These are phyloP conservation scores for Aschersonia sp. DNA, from an alignment of 2,329 filamentous ascomycete species.

Conservation along the genomic window DNA sequence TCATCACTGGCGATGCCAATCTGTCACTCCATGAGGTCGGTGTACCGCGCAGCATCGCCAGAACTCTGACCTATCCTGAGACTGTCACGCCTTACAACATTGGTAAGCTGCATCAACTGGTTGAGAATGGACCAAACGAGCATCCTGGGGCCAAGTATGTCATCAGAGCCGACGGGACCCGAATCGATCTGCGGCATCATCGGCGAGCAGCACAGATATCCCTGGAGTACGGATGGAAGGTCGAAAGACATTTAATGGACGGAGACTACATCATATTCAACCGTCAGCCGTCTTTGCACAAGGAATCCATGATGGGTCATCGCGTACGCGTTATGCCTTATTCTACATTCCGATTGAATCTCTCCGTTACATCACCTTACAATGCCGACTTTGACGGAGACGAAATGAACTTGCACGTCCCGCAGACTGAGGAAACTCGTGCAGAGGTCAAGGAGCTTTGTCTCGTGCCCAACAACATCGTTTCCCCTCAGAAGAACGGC, in stretches of 20 bases:
- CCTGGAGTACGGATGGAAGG: slow-evolving; percentile 94
- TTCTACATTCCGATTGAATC: slow-evolving; percentile 92
- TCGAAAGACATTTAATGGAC: slow-evolving; percentile 90
- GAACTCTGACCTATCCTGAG: slow-evolving; percentile 89
- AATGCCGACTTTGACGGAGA: slow-evolving; percentile 99
- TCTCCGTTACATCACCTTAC: slow-evolving; percentile 96
- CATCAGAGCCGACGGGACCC: slow-evolving; percentile 80
- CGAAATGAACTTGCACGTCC: slow-evolving; percentile 99
- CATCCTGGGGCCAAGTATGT: slow-evolving; percentile 96
- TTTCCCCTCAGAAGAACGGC: slow-evolving; percentile 91
- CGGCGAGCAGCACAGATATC: slow-evolving; percentile 75
- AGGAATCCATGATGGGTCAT: slow-evolving; percentile 99
- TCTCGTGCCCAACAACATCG: slow-evolving; percentile 96
- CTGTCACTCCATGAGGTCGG: slow-evolving; percentile 93
- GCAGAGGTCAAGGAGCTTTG: slow-evolving; percentile 90
- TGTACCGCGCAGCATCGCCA: slow-evolving; percentile 84
- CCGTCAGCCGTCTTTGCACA: slow-evolving; percentile 95
- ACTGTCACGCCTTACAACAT: slow-evolving; percentile 98
- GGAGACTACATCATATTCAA: slow-evolving; percentile 99
- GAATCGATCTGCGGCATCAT: slow-evolving; percentile 89
- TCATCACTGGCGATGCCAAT: slow-evolving; percentile 98
- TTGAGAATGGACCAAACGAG: slow-evolving; percentile 86
- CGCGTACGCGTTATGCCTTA: slow-evolving; percentile 96
- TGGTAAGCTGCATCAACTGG: slow-evolving; percentile 72
- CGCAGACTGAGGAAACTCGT: slow-evolving; percentile 90